Conservation (phyloP, 805 yeast species). For the Lachancea sp. region DNA sequence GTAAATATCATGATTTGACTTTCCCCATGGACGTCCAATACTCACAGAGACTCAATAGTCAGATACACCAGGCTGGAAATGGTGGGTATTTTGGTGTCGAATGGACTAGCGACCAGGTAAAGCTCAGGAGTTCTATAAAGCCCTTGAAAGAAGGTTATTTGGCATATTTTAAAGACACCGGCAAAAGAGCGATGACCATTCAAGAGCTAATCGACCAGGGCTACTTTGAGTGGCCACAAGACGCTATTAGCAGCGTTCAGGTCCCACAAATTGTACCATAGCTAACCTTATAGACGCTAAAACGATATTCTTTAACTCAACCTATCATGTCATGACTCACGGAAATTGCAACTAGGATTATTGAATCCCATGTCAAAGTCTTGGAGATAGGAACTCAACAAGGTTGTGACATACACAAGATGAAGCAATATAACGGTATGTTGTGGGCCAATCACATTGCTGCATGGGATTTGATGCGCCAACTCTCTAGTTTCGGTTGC, state of each 20-base stretch:
- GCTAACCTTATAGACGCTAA: too few relatives aligned
- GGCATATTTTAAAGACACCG: constrained; percentile 35
- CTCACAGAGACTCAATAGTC: constrained; percentile 40
- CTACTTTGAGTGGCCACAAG: constrained; percentile 32
- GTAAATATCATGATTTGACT: constrained; percentile 45
- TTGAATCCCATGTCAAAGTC: too few relatives aligned
- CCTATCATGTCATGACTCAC: too few relatives aligned
- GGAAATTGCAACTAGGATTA: too few relatives aligned
- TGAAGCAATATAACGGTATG: constrained; percentile 19
- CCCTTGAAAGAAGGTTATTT: constrained; percentile 41
- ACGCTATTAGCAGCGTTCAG: constrained; percentile 15
- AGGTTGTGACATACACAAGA: not conserved
- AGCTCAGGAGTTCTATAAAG: constrained; percentile 40
- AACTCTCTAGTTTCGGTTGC: not conserved
- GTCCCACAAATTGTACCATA: constrained; percentile 13
- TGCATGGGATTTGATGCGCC: too few relatives aligned
- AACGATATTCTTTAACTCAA: not conserved
- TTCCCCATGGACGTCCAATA: constrained; percentile 57
- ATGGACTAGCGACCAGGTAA: constrained; percentile 45
- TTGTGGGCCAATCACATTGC: too few relatives aligned
- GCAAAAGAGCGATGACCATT: constrained; percentile 34
- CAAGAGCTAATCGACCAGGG: constrained; percentile 37
- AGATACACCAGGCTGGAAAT: constrained; percentile 34
- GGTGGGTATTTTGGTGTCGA: constrained; percentile 44
- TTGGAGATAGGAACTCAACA: too few relatives aligned